Base-by-base conservation (phyloP, 1,284 basidiomycete genomes). In the Rhodotorula mucilaginosa region DNA sequence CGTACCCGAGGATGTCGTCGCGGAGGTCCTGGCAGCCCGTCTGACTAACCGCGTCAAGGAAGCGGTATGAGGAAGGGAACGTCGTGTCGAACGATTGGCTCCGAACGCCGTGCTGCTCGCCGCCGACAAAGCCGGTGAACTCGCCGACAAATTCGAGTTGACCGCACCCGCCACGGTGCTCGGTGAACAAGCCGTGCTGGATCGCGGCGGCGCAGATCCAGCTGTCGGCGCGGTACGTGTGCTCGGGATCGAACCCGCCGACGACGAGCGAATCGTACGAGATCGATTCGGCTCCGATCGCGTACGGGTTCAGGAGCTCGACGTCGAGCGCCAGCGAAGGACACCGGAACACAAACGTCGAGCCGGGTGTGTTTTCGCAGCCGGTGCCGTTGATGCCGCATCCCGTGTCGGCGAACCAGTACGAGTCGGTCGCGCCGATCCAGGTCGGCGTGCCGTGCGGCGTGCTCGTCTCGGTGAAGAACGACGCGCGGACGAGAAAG, bases 161-260 rank as follows among this genome's bases (percentile, higher is more conserved):
- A n/a, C 86, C 89, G 77, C 92, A 95, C 18, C 92, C 92, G 2
- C 93, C 92, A 72, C 81, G 85, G 1, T 82, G 83, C 75, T 88
- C 83, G 67, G 84, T 64, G 46, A 78, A 77, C 19, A 79, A 63
- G 15, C 77, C 77, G 15, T 68, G 74, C 83, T 92, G 91, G 49
- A 89, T 85, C n/a, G 92, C 92, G 57, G 92, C 88, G 51, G 91
- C 87, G 79, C 93, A 95, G 49, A 94, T 86, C 80, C 93, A 95
- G 64, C 85, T 88, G 79, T 95, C 93, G 1, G 88, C 91, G 77
- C 93, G 85, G 78, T 93, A 94, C 5, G 90, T 91, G 44, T 80
- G 78, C 2, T 64, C 64, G 15, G 65, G 65, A 64, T 79, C 80
- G 6, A 90, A 90, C 21, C 92, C 92, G 15, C 93, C 93, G 2